phyloP scores from a whole-genome alignment of 345 rosid species.

The Citrus cavaleriei region DNA sequence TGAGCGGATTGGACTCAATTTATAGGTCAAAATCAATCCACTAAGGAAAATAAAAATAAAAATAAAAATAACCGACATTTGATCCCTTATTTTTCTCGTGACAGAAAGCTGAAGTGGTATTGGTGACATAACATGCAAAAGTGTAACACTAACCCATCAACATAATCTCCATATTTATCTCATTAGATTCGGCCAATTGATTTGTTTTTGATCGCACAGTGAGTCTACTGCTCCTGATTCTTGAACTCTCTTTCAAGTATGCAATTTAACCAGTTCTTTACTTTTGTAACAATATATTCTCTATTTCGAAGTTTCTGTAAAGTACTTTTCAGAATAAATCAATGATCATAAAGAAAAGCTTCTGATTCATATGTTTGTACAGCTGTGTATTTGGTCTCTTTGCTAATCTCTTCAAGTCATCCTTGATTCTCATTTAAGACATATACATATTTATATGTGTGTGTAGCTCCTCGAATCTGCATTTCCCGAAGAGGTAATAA shows the following conservation, averaged over 20 bases:
- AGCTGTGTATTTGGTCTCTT: neutral
- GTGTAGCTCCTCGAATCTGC: neutral
- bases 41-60: too few relatives aligned
- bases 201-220: neutral
- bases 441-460: neutral
- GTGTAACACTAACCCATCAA: neutral
- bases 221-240: conserved; percentile 13
- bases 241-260: conserved; percentile 17
- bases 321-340: neutral
- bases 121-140: neutral
- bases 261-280: conserved; percentile 2
- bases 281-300: conserved; percentile 15
- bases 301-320: neutral
- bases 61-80: too few relatives aligned
- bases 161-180: neutral
- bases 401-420: conserved; percentile 27
- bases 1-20: too few relatives aligned
- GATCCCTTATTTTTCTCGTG: too few relatives aligned
- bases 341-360: neutral
- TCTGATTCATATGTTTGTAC: neutral
- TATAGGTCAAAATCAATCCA: too few relatives aligned
- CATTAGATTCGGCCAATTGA: neutral
- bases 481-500: neutral
- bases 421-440: conserved; percentile 19
- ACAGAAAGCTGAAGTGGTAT: too few relatives aligned